Evolutionary conservation across 352 stramenopile genomes (phyloP).

Genomic region (Pythium inflatum): DNA sequence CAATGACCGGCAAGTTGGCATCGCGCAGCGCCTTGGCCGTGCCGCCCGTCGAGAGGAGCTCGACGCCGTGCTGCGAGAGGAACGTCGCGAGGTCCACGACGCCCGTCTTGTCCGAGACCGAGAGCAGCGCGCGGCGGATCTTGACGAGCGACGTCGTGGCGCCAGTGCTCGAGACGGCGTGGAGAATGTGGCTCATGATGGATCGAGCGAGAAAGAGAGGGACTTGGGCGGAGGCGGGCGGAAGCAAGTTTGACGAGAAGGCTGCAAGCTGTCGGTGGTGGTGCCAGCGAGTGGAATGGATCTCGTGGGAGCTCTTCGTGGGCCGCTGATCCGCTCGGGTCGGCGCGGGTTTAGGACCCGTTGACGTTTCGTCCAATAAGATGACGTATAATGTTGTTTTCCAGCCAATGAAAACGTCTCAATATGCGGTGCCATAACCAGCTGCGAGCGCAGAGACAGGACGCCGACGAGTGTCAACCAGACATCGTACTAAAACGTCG

Average conservation of each 20-base stretch:
- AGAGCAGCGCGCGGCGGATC: slow-evolving; percentile 96
- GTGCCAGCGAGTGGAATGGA: slow-evolving; percentile 23
- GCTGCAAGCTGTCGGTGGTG: neutral
- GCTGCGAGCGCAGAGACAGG: slow-evolving; percentile 2
- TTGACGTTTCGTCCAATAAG: slow-evolving; percentile 12
- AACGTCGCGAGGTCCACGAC: slow-evolving; percentile 97
- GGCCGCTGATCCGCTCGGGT: neutral
- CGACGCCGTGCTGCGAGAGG: slow-evolving; percentile 91
- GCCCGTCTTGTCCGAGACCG: slow-evolving; percentile 99
- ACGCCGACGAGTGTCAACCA: slow-evolving; percentile 1
- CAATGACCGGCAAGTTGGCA: slow-evolving; percentile 93
- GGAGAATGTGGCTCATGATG: slow-evolving; percentile 81
- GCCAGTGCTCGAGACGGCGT: slow-evolving; percentile 67
- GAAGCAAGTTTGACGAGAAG: slow-evolving; percentile 13
- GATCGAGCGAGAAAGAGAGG: neutral
- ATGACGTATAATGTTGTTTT: neutral
- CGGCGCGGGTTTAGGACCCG: slow-evolving; percentile 14
- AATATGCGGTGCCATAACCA: slow-evolving; percentile 25
- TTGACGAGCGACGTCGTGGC: slow-evolving; percentile 82
- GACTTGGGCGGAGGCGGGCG: slow-evolving; percentile 6
- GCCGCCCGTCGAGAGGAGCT: slow-evolving; percentile 98
- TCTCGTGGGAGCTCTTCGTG: slow-evolving; percentile 6
- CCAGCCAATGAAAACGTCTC: neutral
- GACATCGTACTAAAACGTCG: slow-evolving; percentile 12
- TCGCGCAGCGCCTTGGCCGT: slow-evolving; percentile 97